Base-by-base conservation (phyloP, 148 eudicot genomes). In the Bassia scoparia region DNA sequence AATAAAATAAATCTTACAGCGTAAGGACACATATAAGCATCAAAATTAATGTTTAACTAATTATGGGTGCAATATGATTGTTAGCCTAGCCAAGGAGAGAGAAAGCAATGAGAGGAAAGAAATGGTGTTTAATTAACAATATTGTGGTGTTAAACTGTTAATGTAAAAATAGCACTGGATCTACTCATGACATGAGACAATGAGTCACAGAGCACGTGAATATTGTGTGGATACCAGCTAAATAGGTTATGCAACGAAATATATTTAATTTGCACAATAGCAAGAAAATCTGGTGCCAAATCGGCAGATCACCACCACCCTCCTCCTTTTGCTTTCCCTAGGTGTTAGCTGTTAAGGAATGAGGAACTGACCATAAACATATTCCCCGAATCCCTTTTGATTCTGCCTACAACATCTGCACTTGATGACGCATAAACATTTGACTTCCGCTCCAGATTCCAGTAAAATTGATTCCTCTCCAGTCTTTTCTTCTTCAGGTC, bases 341-440 rank as follows among this genome's bases (percentile, higher is more conserved):
- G 26, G 16, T 4, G 41, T 34, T 24, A 43, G 12, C 34, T 14
- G 11, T 4, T 16, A 34, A 21, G 48, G 64, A 18, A 16, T 7
- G 52, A 46, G 38, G 48, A 15, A 48, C 90, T 74, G 74, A 91
- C 97, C 93, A 80, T 79, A 31, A 88, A 80, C 82, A 77, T 88
- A 78, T 87, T 88, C 73, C 76, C 87, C n/a, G 67, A 80, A 75
- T 88, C 90, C 83, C 97, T 91, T 88, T 87, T 93, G 81, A 81
- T 88, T 61, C 69, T 89, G 68, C 79, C 76, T 67, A 83, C 72
- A 71, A 71, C 27, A 15, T 74, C 70, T 26, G 58, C 68, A 71
- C 81, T 79, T 26, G 88, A 73, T 61, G 83, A 78, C 66, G 77
- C 69, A 56, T 86, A 65, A 69, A 27, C 82, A 16, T 85, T 90